A percentile compares a stretch with the other conserved stretches of the same genome.
Conservation (phyloP, 371 early-diverging fungal species). For the Rhizomucor miehei region DNA sequence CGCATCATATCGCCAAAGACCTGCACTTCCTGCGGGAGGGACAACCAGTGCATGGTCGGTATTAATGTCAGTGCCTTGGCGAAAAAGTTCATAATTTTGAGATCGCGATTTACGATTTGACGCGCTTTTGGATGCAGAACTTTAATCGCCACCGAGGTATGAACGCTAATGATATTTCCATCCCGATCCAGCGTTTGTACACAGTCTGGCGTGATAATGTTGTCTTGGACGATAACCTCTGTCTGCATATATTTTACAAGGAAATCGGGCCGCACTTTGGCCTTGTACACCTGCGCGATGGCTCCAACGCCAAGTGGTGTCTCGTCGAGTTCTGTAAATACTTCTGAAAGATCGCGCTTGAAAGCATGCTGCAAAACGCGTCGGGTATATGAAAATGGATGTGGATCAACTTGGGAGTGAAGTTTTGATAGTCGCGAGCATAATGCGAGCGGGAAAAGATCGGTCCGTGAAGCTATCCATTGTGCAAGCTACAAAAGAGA, state of each 20-base stretch:
- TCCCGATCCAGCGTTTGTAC: slow-evolving; percentile 25
- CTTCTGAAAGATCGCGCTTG: slow-evolving; percentile 60
- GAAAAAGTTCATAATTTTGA: slow-evolving; percentile 73
- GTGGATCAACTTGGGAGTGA: slow-evolving; percentile 81
- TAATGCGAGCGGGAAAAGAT: slow-evolving; percentile 82
- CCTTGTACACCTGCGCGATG: slow-evolving; percentile 91
- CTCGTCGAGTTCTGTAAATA: slow-evolving; percentile 76
- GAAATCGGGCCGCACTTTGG: slow-evolving; percentile 53
- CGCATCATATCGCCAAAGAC: slow-evolving; percentile 93
- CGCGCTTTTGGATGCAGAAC: slow-evolving; percentile 87
- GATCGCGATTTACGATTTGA: slow-evolving; percentile 69
- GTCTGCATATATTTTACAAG: slow-evolving; percentile 24
- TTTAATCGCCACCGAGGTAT: slow-evolving; percentile 86
- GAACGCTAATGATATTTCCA: slow-evolving; percentile 27
- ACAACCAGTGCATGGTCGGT: slow-evolving; percentile 80
- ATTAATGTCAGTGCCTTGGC: slow-evolving; percentile 66
- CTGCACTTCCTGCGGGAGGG: slow-evolving; percentile 82
- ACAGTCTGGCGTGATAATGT: slow-evolving; percentile 31
- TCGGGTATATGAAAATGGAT: slow-evolving; percentile 69
- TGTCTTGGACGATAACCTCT: slow-evolving; percentile 18
- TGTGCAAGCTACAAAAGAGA: slow-evolving; percentile 73
- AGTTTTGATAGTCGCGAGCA: slow-evolving; percentile 77
- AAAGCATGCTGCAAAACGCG: slow-evolving; percentile 61
- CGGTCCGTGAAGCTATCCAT: slow-evolving; percentile 94
- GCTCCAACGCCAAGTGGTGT: slow-evolving; percentile 92